Evolutionary conservation across 2,329 filamentous ascomycete species (phyloP), one percentile per base, ranked within the genome.

Genomic region (Phaeosphaeriaceae sp.): DNA sequence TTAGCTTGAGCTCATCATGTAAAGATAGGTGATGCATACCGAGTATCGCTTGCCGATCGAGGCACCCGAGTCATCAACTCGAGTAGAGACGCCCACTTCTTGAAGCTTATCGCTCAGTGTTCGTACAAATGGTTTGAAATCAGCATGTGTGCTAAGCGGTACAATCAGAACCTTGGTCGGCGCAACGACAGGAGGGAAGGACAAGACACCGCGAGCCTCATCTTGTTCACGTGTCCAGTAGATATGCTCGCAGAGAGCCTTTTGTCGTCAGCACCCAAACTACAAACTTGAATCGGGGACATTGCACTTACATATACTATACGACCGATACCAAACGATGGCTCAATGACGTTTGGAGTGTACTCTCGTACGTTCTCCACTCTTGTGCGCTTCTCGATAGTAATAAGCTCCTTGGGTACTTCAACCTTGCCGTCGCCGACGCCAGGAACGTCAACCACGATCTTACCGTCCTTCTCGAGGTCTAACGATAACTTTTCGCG

Each of bases 271-370:
- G 54, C 46, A 40, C 29, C n/a, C n/a, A n/a, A n/a, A n/a, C n/a
- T n/a, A n/a, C 5, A n/a, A 17, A 12, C 12, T 15, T 12, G 15
- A 4, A 23, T 16, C 15, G 38, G 3, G 13, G 26, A 28, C 23
- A 29, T 12, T 26, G 6, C n/a, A 64, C 64, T 61, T 53, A 67
- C 60, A 87, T 97, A 97, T 50, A 97, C 80, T 56, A 97, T 97
- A 64, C 93, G 86, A 52, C 93, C 94, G 68, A 97, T 96, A 80
- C 93, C 93, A 67, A 97, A 99, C 0, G 93, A 97, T 1, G 93
- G 94, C 79, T 99, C 94, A 63, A 97, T 95, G 39, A 96, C 92
- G 70, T 97, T 97, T 52, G 93, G 93, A 0, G 88, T 95, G 78
- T 90, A 99, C 73, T 97, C 92, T 65, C 94, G 85, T 50, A 87